Percentiles rank a stretch among this genome's conserved stretches.
Conservation (phyloP, 495 filamentous ascomycete genomes). For the Annulohypoxylon nitens region DNA sequence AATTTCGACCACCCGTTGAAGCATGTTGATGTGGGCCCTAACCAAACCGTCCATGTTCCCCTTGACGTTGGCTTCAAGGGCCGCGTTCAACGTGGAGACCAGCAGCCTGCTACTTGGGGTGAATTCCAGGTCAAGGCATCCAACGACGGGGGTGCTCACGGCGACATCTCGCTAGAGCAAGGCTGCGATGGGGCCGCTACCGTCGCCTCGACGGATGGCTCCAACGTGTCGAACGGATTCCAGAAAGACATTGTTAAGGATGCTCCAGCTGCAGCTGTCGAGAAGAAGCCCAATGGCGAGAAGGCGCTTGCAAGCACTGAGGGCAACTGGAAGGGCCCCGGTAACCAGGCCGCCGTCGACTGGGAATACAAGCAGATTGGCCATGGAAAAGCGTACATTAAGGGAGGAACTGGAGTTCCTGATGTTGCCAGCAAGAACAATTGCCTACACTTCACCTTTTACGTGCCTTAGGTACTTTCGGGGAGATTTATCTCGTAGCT, state of each 20-base stretch:
- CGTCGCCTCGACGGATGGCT: constrained; percentile 56
- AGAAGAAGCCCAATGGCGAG: constrained; percentile 53
- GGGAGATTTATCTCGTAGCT: too few species aligned
- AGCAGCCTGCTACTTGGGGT: constrained; percentile 57
- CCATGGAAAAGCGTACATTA: constrained; percentile 56
- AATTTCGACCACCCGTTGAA: constrained; percentile 61
- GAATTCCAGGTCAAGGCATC: constrained; percentile 59
- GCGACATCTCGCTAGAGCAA: constrained; percentile 59
- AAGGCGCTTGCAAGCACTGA: constrained; percentile 54
- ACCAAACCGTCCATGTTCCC: constrained; percentile 49
- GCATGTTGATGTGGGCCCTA: constrained; percentile 50
- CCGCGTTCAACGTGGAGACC: constrained; percentile 58
- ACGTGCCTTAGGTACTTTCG: constrained; percentile 33
- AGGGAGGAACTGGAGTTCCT: constrained; percentile 53
- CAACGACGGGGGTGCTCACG: constrained; percentile 58
- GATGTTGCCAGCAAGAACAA: constrained; percentile 59
- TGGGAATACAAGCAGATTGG: constrained; percentile 55
- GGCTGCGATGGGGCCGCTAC: constrained; percentile 60
- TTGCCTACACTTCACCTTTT: constrained; percentile 57
- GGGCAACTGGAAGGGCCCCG: constrained; percentile 58
- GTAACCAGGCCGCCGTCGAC: constrained; percentile 57
- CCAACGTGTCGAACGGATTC: constrained; percentile 53
- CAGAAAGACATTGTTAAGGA: constrained; percentile 51
- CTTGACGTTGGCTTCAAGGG: constrained; percentile 57
- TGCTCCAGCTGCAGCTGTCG: constrained; percentile 52